These are phyloP conservation scores for Pythium dissimile DNA, from an alignment of 352 stramenopile genomes.

Conservation along the genomic window DNA sequence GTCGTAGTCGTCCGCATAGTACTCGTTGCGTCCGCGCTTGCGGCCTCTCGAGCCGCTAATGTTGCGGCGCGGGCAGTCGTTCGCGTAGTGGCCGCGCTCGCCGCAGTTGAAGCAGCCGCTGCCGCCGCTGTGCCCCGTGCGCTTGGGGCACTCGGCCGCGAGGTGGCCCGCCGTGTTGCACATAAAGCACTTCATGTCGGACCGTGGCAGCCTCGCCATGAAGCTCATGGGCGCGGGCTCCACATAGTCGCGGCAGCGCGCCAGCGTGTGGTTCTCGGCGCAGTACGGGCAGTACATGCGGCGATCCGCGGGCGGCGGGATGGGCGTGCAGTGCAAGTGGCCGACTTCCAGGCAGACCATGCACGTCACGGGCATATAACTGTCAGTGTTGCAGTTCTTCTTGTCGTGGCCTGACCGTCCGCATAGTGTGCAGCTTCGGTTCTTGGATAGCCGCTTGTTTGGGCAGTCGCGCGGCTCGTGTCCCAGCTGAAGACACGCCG, in stretches of 20 bases:
- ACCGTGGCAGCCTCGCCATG: constrained; percentile 33
- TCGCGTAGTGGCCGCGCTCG: constrained; percentile 25
- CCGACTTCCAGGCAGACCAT: constrained; percentile 69
- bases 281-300: constrained; percentile 72
- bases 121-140: constrained; percentile 40
- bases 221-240: constrained; percentile 38
- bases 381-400: constrained; percentile 36
- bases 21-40: constrained; percentile 45
- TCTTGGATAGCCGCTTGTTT: constrained; percentile 24
- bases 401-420: constrained; percentile 51
- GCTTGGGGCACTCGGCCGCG: constrained; percentile 57
- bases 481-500: constrained; percentile 60
- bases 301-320: constrained; percentile 63
- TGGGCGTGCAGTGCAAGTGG: constrained; percentile 67
- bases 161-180: constrained; percentile 73
- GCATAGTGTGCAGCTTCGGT: constrained; percentile 47
- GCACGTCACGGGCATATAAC: constrained; percentile 44
- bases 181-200: constrained; percentile 68
- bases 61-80: constrained; percentile 12
- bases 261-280: constrained; percentile 47
- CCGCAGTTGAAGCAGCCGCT: constrained; percentile 30
- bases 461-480: constrained; percentile 62
- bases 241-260: constrained; percentile 38
- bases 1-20: constrained; percentile 24
- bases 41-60: constrained; percentile 24